Conservation (phyloP, 2,329 filamentous ascomycete genomes). For the Epichloe sp. region DNA sequence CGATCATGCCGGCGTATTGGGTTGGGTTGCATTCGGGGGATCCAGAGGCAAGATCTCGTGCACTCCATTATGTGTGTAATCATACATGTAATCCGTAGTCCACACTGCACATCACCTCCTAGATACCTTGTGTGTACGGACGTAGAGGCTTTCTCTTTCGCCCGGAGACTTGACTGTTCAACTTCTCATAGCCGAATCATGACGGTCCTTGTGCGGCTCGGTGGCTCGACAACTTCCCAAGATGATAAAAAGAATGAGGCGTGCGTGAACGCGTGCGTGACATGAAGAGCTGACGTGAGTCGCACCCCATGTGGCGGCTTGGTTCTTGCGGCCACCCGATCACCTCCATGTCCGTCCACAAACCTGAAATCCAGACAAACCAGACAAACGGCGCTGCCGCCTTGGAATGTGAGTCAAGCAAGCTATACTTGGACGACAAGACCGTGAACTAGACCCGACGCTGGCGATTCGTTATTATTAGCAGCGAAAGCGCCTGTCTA, state of each 20-base stretch:
- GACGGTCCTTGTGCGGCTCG: too few relatives aligned
- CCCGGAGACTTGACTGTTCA: too few relatives aligned
- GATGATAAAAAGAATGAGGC: not conserved
- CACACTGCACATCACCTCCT: too few relatives aligned
- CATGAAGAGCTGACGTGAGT: slow-evolving; percentile 1
- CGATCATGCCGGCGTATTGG: too few relatives aligned
- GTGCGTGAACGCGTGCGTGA: not conserved
- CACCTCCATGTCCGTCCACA: not conserved
- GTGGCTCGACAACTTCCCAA: too few relatives aligned
- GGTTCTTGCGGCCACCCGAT: not conserved
- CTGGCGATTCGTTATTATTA: not conserved
- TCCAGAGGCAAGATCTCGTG: too few relatives aligned
- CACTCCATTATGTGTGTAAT: too few relatives aligned
- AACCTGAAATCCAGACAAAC: not conserved
- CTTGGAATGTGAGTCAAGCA: not conserved
- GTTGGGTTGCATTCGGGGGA: too few relatives aligned
- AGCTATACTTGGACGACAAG: not conserved
- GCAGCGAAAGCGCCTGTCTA: not conserved
- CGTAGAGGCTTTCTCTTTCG: too few relatives aligned
- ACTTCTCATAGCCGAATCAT: too few relatives aligned
- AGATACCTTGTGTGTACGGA: too few relatives aligned
- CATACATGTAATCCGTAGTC: too few relatives aligned
- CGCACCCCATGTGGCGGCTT: slow-evolving; percentile 3
- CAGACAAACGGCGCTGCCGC: not conserved
- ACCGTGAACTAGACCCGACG: not conserved